phyloP scores from a whole-genome alignment of 306 rosid species.

The Quercus cerris region DNA sequence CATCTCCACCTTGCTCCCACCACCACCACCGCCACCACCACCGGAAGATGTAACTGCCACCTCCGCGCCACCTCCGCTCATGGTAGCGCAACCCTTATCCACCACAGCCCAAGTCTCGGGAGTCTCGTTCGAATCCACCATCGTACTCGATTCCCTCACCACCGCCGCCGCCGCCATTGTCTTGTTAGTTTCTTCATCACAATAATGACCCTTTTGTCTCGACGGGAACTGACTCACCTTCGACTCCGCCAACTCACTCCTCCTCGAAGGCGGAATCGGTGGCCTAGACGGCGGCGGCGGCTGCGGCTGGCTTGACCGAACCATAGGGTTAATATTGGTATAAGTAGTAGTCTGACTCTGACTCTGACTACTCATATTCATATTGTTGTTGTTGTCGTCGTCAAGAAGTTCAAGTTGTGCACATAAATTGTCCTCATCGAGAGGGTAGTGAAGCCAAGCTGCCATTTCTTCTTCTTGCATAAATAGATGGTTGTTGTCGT shows the following conservation, averaged over 20 bases:
- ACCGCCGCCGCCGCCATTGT: background rate
- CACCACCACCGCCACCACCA: background rate
- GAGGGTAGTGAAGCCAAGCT: conserved; percentile 66
- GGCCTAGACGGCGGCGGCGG: conserved; percentile 32
- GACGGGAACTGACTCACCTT: conserved; percentile 34
- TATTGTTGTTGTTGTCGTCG: too few relatives aligned
- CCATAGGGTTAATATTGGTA: conserved; percentile 10
- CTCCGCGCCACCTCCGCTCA: conserved; percentile 17
- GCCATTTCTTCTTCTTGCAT: conserved; percentile 81
- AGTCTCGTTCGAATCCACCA: conserved; percentile 58
- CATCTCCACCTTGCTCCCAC: conserved; percentile 25
- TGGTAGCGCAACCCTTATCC: conserved; percentile 8
- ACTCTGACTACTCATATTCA: background rate
- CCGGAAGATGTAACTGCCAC: conserved; percentile 9
- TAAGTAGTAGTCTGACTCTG: conserved; percentile 9
- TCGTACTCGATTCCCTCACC: conserved; percentile 33
- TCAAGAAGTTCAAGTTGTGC: background rate
- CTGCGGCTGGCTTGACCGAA: conserved; percentile 21
- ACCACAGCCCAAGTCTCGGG: conserved; percentile 39
- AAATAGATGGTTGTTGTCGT: conserved; percentile 33
- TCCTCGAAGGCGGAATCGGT: conserved; percentile 40
- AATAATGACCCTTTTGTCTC: background rate
- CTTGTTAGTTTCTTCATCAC: background rate
- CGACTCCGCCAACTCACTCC: conserved; percentile 19
- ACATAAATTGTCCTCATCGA: conserved; percentile 55